phyloP scores from a whole-genome alignment of 371 early-diverging fungal species.

The Rhizopus delemar region DNA sequence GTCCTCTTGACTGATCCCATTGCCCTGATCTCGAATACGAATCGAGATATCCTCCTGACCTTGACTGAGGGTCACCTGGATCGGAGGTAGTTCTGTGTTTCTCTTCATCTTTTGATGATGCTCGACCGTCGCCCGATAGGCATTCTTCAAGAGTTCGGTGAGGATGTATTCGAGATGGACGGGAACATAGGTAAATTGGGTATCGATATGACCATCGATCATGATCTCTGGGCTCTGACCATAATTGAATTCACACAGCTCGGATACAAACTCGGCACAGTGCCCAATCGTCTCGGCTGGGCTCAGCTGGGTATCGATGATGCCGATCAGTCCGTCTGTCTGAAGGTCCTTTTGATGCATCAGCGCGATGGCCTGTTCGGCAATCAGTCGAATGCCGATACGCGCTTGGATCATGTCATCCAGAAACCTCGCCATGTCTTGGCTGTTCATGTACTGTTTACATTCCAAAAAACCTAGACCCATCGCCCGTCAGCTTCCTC shows the following conservation, averaged over 20 bases:
- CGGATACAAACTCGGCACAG: constrained; percentile 75
- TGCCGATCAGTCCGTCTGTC: constrained; percentile 71
- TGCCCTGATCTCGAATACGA: constrained; percentile 91
- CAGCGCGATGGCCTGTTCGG: constrained; percentile 91
- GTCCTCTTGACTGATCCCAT: constrained; percentile 83
- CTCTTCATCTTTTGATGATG: constrained; percentile 52
- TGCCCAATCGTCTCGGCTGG: constrained; percentile 70
- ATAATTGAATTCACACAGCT: constrained; percentile 92
- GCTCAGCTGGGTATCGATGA: constrained; percentile 78
- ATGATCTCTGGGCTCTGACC: constrained; percentile 77
- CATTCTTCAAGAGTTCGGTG: constrained; percentile 91
- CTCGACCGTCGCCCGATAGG: constrained; percentile 91
- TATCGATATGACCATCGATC: constrained; percentile 78
- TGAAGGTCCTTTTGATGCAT: constrained; percentile 52
- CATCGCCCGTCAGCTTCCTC: neutral
- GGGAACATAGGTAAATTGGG: constrained; percentile 85
- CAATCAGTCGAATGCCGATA: constrained; percentile 92
- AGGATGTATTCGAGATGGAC: constrained; percentile 95
- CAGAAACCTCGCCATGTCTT: constrained; percentile 75
- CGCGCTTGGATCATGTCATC: constrained; percentile 92
- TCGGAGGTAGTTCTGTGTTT: constrained; percentile 55
- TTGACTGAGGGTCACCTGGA: constrained; percentile 85
- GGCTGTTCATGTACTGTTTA: constrained; percentile 82
- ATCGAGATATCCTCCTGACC: constrained; percentile 81
- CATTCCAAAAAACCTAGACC: constrained; percentile 68